A percentile compares a stretch with the other conserved stretches of the same genome.
These are phyloP conservation scores for Penicillium sumatraense DNA, from an alignment of 2,329 filamentous ascomycete species.

Conservation along the genomic window DNA sequence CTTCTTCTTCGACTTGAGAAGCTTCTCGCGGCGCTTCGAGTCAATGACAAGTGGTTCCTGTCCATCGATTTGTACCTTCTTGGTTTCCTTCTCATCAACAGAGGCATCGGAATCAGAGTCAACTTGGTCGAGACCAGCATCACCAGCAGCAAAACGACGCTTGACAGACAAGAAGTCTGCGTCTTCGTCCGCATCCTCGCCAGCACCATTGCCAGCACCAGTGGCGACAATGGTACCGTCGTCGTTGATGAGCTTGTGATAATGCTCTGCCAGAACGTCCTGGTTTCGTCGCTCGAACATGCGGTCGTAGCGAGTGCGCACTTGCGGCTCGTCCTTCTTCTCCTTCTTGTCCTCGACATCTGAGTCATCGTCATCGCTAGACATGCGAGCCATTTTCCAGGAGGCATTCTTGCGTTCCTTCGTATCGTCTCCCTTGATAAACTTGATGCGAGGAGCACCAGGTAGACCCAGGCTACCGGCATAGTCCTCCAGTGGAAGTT, in stretches of 20 bases:
- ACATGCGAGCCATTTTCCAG: slow-evolving; percentile 64
- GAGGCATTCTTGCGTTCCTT: slow-evolving; percentile 88
- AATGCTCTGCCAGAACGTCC: slow-evolving; percentile 92
- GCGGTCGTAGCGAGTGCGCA: slow-evolving; percentile 92
- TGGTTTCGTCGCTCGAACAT: slow-evolving; percentile 99
- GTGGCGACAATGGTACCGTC: slow-evolving; percentile 52
- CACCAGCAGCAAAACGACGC: slow-evolving; percentile 76
- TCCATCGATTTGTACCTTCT: slow-evolving; percentile 59
- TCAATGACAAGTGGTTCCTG: slow-evolving; percentile 79
- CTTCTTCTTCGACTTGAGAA: slow-evolving; percentile 94
- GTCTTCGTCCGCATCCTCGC: slow-evolving; percentile 66
- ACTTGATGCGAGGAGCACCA: slow-evolving; percentile 90
- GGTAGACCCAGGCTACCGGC: slow-evolving; percentile 85
- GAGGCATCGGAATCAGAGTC: slow-evolving; percentile 51
- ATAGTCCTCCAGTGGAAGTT: slow-evolving; percentile 83
- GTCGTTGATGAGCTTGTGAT: slow-evolving; percentile 78
- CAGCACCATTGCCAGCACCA: slow-evolving; percentile 36
- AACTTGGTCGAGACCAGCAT: slow-evolving; percentile 54
- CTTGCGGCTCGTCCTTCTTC: slow-evolving; percentile 63
- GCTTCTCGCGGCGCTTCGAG: slow-evolving; percentile 92
- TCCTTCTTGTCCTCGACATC: slow-evolving; percentile 49
- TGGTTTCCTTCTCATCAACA: slow-evolving; percentile 46
- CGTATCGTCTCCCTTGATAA: slow-evolving; percentile 84
- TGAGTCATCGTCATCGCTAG: slow-evolving; percentile 63
- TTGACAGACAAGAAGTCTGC: slow-evolving; percentile 89